phyloP scores from a whole-genome alignment of 805 yeast genomes.

The Saturnispora kantuleensis region DNA sequence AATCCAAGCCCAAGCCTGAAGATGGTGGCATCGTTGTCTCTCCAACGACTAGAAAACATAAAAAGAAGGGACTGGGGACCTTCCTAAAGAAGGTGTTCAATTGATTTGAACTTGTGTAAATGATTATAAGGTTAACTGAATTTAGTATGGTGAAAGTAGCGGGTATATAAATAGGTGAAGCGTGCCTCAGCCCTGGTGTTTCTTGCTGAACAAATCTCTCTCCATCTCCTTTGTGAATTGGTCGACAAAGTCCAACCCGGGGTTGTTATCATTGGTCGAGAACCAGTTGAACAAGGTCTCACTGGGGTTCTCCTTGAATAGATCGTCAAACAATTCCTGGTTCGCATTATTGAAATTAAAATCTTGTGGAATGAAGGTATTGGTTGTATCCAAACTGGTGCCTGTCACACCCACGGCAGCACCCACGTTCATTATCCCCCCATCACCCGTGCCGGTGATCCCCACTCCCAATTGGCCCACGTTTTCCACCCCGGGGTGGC shows the following conservation, averaged over 20 bases:
- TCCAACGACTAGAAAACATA: too few species aligned
- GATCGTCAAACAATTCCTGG: conserved; percentile 26
- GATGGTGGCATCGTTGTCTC: neutral
- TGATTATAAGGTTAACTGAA: too few species aligned
- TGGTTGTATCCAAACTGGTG: conserved; percentile 1
- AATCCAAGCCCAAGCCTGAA: neutral
- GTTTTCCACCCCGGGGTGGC: neutral
- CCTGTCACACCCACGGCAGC: conserved; percentile 2
- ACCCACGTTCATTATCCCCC: conserved; percentile 4
- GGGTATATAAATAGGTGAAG: neutral
- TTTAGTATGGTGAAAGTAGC: too few species aligned
- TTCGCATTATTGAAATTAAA: conserved; percentile 14
- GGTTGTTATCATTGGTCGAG: conserved; percentile 31
- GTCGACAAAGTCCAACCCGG: conserved; percentile 54
- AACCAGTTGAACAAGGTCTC: conserved; percentile 41
- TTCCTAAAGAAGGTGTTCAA: conserved; percentile 5
- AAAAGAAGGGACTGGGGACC: neutral
- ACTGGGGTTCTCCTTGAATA: conserved; percentile 26
- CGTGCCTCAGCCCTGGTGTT: neutral
- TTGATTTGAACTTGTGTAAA: neutral
- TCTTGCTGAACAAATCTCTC: conserved; percentile 37
- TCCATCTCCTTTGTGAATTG: conserved; percentile 79
- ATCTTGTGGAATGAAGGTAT: neutral
- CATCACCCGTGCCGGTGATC: conserved; percentile 5
- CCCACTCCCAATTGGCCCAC: conserved; percentile 1